phyloP scores from a whole-genome alignment of 345 rosid genomes.

The Gossypium mustelinum region DNA sequence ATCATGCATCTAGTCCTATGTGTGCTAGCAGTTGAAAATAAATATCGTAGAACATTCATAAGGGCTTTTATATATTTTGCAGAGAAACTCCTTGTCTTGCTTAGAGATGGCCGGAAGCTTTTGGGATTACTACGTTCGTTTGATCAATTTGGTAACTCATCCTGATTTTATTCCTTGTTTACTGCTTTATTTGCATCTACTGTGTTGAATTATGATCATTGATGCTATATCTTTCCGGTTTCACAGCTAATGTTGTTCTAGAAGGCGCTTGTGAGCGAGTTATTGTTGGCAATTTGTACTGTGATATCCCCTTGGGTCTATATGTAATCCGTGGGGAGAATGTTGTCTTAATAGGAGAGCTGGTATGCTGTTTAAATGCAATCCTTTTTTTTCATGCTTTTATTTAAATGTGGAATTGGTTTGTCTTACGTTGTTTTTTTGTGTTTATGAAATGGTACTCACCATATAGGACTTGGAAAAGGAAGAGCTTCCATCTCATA shows the following conservation, averaged over 20 bases:
- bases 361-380: conserved; percentile 42
- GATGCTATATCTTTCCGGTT: not conserved
- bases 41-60: not conserved
- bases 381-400: conserved; percentile 1
- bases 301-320: conserved; percentile 86
- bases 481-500: conserved; percentile 68
- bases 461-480: conserved; percentile 45
- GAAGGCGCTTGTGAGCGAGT: conserved; percentile 94
- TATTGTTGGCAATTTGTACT: conserved; percentile 79
- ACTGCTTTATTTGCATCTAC: too few species aligned
- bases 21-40: too few species aligned
- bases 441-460: conserved; percentile 6
- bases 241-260: conserved; percentile 87
- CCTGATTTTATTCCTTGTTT: not conserved
- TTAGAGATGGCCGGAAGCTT: conserved; percentile 88
- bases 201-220: not conserved
- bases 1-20: too few species aligned
- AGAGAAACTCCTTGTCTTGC: conserved; percentile 89
- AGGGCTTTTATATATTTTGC: conserved; percentile 11
- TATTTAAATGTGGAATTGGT: not conserved
- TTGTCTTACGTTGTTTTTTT: not conserved
- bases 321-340: conserved; percentile 93
- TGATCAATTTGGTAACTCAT: conserved; percentile 77
- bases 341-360: conserved; percentile 88
- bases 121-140: conserved; percentile 91